Percentiles rank a stretch among this genome's conserved stretches.
phyloP scores from a whole-genome alignment of 2,329 filamentous ascomycete genomes.

The Immersiporthe knoxdaviesiana region DNA sequence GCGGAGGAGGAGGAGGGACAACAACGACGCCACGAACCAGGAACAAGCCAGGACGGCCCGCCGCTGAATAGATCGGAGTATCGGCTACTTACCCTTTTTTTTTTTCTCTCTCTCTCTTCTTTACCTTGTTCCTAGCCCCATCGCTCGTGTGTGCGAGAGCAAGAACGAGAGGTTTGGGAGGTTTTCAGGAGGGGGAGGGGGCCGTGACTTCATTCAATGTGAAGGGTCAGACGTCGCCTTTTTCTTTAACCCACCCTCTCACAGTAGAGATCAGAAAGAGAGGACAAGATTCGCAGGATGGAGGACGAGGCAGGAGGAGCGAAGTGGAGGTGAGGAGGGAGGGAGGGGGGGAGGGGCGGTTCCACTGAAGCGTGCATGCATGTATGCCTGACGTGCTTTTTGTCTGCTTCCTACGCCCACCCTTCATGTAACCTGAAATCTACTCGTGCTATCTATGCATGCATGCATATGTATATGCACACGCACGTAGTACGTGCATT shows the following conservation, averaged over 20 bases:
- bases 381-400: constrained; percentile 4
- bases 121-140: too few relatives aligned
- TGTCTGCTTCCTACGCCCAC: neutral
- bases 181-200: neutral
- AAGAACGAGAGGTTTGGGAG: too few relatives aligned
- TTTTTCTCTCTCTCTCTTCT: too few relatives aligned
- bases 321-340: too few relatives aligned
- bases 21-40: neutral
- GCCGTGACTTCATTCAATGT: neutral
- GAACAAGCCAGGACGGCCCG: neutral
- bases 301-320: neutral
- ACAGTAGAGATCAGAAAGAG: too few relatives aligned
- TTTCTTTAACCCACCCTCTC: neutral
- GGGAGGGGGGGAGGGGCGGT: neutral
- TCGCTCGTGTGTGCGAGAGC: neutral
- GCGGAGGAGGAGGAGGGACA: neutral
- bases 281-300: neutral
- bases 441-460: neutral
- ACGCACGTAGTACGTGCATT: neutral
- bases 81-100: neutral
- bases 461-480: neutral
- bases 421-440: neutral
- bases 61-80: neutral
- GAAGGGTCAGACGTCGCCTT: neutral
- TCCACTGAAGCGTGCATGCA: neutral